Evolutionary conservation across 768 basidiomycete species (phyloP), one percentile per base, ranked within the genome.

Genomic region (Butyriboletus loyo): DNA sequence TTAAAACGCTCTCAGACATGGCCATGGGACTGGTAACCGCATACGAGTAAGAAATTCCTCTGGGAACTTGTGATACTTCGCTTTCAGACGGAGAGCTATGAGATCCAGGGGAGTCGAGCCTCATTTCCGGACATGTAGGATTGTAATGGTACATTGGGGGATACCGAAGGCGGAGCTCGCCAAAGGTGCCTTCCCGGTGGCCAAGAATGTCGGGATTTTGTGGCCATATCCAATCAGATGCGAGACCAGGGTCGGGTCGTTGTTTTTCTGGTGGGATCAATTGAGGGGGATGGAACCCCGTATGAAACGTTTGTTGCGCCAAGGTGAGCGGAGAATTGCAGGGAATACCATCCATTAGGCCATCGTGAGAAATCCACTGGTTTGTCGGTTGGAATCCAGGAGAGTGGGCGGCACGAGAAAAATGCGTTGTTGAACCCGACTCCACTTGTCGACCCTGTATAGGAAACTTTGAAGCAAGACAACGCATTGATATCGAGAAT

Each of bases 401-500:
- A 44, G 56, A 52, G 32, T 50, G 53, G 38, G 38, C 21, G n/a
- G 46, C 46, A 25, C 50, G 50, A 50, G 54, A 38, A 53, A 57
- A 27, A 27, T 56, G 40, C 17, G 34, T 36, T 25, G 49, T 36
- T 34, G 60, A 54, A 49, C 59, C 62, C 14, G 56, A 52, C 15
- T 62, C 62, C 39, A 56, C 37, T 21, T 62, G 66, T 44, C 60
- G 56, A 34, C 49, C 49, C 10, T 66, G 53, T 19, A 48, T 35
- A 40, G 73, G 63, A 38, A 62, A 59, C 22, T 69, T 72, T 17
- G 69, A 65, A 42, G 67, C 54, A 32, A 69, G 57, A 19, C 65
- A 70, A n/a, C 66, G 64, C 50, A 59, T 65, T 21, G 73, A 68
- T 54, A 68, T 62, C 35, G 69, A 70, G 34, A 61, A 53, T 31